These are phyloP conservation scores for Mycena vulgaris DNA, from an alignment of 768 basidiomycete genomes.

Conservation along the genomic window DNA sequence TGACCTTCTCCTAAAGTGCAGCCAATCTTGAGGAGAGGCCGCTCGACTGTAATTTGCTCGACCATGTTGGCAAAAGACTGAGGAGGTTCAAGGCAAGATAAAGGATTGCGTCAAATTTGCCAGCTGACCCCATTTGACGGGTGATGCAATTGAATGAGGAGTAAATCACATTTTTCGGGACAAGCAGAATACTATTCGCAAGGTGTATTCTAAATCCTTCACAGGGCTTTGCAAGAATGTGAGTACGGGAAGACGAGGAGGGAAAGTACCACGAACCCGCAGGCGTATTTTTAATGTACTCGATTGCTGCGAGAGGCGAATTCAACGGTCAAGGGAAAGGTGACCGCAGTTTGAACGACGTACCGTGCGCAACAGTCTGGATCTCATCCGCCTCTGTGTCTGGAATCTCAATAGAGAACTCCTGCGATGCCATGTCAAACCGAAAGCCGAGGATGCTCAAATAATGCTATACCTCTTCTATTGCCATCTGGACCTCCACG, in stretches of 20 bases:
- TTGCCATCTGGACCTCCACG: constrained; percentile 98
- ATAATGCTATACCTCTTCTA: constrained; percentile 81
- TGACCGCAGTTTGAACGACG: constrained; percentile 38
- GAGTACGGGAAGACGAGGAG: constrained; percentile 34
- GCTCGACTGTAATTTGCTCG: constrained; percentile 56
- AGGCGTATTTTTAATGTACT: constrained; percentile 39
- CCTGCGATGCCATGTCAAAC: constrained; percentile 64
- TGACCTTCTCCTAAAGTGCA: constrained; percentile 78
- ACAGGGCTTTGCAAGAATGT: constrained; percentile 60
- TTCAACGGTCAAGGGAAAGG: constrained; percentile 33
- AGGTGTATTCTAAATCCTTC: constrained; percentile 51
- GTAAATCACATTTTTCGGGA: constrained; percentile 48
- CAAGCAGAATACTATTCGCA: constrained; percentile 56
- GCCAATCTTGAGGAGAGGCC: constrained; percentile 66
- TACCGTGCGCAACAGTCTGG: constrained; percentile 92
- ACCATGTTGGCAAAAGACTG: constrained; percentile 22
- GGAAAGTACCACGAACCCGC: constrained; percentile 33
- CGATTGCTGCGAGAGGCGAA: constrained; percentile 28
- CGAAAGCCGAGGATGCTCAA: no score
- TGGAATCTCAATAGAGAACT: constrained; percentile 98
- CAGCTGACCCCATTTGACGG: constrained; percentile 31
- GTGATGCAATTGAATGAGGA: constrained; percentile 22
- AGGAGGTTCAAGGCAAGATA: constrained; percentile 9
- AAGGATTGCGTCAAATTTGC: constrained; percentile 19
- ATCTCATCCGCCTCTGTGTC: constrained; percentile 97